Conservation (phyloP, 495 filamentous ascomycete genomes). For the Hyaloscypha bicolor region DNA sequence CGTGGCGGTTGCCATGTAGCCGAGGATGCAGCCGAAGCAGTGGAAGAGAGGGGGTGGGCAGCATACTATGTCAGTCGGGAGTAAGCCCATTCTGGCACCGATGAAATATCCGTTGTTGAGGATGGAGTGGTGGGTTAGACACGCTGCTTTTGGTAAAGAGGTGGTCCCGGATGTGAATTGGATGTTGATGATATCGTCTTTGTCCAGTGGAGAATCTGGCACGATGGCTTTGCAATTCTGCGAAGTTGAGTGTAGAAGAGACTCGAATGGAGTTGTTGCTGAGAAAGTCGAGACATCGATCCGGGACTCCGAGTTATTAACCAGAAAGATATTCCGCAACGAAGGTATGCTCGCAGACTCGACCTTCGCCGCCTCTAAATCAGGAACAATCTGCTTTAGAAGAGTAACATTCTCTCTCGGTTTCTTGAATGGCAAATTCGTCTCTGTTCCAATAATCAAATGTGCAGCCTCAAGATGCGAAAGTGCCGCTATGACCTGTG, state of each 20-base stretch:
- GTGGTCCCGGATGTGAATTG: slow-evolving; percentile 98
- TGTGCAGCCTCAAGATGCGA: slow-evolving; percentile 74
- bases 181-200: slow-evolving; percentile 84
- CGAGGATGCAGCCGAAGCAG: slow-evolving; percentile 89
- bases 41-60: slow-evolving; percentile 91
- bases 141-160: slow-evolving; percentile 86
- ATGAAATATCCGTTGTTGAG: slow-evolving; percentile 89
- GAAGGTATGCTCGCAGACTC: slow-evolving; percentile 69
- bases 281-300: slow-evolving; percentile 45
- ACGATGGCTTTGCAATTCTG: slow-evolving; percentile 25
- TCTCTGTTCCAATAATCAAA: slow-evolving; percentile 82
- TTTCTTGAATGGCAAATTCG: slow-evolving; percentile 79
- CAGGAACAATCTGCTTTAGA: slow-evolving; percentile 63
- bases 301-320: slow-evolving; percentile 77
- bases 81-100: slow-evolving; percentile 80
- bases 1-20: slow-evolving; percentile 92
- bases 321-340: slow-evolving; percentile 68
- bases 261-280: slow-evolving; percentile 21
- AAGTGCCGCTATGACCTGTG: slow-evolving; percentile 78
- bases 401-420: slow-evolving; percentile 72
- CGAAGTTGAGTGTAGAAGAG: slow-evolving; percentile 11
- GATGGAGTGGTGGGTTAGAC: slow-evolving; percentile 80
- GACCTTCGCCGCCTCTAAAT: slow-evolving; percentile 54
- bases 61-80: slow-evolving; percentile 70
- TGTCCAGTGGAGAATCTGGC: slow-evolving; percentile 54